Percentiles rank a stretch among this genome's conserved stretches.
Conservation (phyloP, 768 basidiomycete species). For the Favolaschia claudopus region DNA sequence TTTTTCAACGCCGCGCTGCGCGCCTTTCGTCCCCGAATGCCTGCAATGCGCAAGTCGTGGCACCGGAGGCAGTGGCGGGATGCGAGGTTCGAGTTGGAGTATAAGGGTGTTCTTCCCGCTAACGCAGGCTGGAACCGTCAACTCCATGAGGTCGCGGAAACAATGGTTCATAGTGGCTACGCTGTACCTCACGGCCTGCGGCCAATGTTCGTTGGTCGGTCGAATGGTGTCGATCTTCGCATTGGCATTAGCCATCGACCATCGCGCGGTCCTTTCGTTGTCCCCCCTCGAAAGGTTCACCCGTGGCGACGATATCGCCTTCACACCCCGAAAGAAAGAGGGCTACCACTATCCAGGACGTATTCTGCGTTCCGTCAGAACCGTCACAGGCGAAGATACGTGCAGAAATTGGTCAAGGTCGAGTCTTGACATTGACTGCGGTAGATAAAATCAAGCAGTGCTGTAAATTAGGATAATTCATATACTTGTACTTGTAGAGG, state of each 20-base stretch:
- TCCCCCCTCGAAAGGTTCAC: neutral
- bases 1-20: constrained; percentile 66
- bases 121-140: constrained; percentile 38
- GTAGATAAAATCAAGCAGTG: too few relatives aligned
- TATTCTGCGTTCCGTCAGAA: constrained; percentile 4
- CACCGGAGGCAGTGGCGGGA: constrained; percentile 39
- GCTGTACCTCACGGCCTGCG: constrained; percentile 48
- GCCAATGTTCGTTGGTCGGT: constrained; percentile 47
- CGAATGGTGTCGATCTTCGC: neutral
- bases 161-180: constrained; percentile 49
- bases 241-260: constrained; percentile 2
- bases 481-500: neutral
- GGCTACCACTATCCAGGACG: constrained; percentile 4
- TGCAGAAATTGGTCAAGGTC: too few relatives aligned
- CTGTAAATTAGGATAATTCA: neutral
- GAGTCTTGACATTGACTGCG: neutral
- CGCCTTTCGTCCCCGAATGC: constrained; percentile 24
- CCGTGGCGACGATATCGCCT: constrained; percentile 6
- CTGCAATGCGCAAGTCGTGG: constrained; percentile 27
- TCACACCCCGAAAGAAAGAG: constrained; percentile 15
- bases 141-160: constrained; percentile 45
- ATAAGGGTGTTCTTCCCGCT: constrained; percentile 29
- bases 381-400: neutral
- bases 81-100: constrained; percentile 37
- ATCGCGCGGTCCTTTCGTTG: neutral